A percentile compares a stretch with the other conserved stretches of the same genome.
phyloP scores from a whole-genome alignment of 352 stramenopile species.

The Phytopythium litorale region DNA sequence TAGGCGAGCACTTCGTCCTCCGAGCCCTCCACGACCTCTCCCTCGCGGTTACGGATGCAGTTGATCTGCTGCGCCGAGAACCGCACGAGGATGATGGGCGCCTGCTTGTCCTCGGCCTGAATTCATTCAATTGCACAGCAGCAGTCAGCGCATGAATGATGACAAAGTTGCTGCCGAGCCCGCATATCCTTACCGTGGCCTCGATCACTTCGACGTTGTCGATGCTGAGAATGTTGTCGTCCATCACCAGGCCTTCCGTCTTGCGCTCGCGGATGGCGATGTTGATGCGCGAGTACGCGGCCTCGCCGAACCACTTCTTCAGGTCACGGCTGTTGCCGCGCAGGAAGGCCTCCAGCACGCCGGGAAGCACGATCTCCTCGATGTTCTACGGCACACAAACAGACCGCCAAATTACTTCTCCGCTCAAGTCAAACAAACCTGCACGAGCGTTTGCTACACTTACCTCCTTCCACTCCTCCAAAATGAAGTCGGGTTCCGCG shows the following conservation, averaged over 20 bases:
- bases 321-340: conserved; percentile 93
- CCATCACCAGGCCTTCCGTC: conserved; percentile 90
- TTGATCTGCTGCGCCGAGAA: conserved; percentile 99
- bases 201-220: conserved; percentile 97
- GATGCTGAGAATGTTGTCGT: conserved; percentile 96
- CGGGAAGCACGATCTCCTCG: conserved; percentile 90
- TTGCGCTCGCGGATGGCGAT: conserved; percentile 94
- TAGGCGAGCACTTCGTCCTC: conserved; percentile 97
- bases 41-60: conserved; percentile 97
- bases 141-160: conserved; percentile 13
- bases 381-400: conserved; percentile 59
- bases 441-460: conserved; percentile 13
- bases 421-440: neutral
- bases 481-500: conserved; percentile 95
- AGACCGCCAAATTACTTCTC: neutral
- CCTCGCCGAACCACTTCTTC: conserved; percentile 96
- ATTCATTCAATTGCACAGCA: neutral
- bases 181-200: conserved; percentile 50
- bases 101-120: conserved; percentile 85
- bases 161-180: neutral
- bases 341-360: conserved; percentile 95
- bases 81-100: conserved; percentile 95
- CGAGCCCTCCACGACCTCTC: conserved; percentile 94
- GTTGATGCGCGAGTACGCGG: conserved; percentile 93
- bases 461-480: conserved; percentile 94